Conservation (phyloP, 306 rosid species). For the Senna siamea region DNA sequence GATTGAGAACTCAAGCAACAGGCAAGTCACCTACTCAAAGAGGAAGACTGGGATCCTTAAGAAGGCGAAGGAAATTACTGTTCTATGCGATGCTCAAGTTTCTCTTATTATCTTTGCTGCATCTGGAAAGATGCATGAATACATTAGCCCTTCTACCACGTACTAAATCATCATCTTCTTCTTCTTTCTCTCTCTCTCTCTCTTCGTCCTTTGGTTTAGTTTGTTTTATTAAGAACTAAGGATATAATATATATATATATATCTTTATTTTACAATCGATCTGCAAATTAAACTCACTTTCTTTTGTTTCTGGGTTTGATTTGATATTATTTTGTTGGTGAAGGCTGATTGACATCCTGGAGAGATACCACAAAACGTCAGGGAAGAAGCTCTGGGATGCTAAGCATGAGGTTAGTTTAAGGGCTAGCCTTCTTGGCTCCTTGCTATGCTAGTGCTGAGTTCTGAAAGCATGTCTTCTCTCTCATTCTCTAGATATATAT, state of each 20-base stretch:
- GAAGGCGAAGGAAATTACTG: slow-evolving; percentile 84
- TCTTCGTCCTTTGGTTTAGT: no score
- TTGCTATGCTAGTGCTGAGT: no score
- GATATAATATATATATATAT: no score
- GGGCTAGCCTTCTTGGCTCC: no score
- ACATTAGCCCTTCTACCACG: slow-evolving; percentile 75
- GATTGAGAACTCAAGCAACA: slow-evolving; percentile 85
- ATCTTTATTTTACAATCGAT: no score
- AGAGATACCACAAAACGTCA: slow-evolving; percentile 70
- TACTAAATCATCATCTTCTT: slow-evolving; percentile 27
- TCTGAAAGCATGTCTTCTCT: no score
- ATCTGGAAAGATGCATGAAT: slow-evolving; percentile 74
- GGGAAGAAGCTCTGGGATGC: slow-evolving; percentile 82
- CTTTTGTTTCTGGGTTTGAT: not conserved
- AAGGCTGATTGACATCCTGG: slow-evolving; percentile 69
- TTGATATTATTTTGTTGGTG: slow-evolving; percentile 38
- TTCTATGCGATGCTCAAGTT: slow-evolving; percentile 86
- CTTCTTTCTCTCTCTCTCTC: no score
- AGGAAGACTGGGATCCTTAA: slow-evolving; percentile 81
- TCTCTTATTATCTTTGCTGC: slow-evolving; percentile 67
- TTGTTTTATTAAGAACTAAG: no score
- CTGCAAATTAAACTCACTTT: not conserved
- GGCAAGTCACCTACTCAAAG: slow-evolving; percentile 88
- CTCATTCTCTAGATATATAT: no score
- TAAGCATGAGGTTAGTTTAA: slow-evolving; percentile 77